Evolutionary conservation across 2,329 filamentous ascomycete species (phyloP), one percentile per base, ranked within the genome.

Genomic region (Aspergillus sp.): DNA sequence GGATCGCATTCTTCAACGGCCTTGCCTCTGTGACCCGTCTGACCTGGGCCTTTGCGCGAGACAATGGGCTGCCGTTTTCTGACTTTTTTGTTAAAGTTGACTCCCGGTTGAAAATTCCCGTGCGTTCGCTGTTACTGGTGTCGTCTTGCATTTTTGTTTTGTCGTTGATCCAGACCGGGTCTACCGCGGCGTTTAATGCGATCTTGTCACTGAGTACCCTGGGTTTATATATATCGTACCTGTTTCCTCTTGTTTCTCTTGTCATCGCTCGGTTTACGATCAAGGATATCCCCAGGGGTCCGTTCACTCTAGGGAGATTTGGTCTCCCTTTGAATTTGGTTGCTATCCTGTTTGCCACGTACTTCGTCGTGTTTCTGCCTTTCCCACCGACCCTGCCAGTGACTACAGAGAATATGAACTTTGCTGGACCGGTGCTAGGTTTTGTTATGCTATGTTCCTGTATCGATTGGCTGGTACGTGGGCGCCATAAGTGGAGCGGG

Each of bases 171-270:
- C 80, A 78, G 66, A 76, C 82, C 48, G 80, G 77, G 22, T 80
- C 75, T 17, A 67, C 72, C 4, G 72, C 75, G 4, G 81, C 80
- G 5, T 81, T 83, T 68, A 80, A 82, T 64, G 80, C 77, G 53
- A 78, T 83, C 58, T 73, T 80, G 12, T 81, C 79, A 5, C 71
- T 84, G 11, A 76, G 76, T 8, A 72, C 80, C 43, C 75, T 75
- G 32, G 77, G 77, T 1, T 71, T 83, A 17, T 77, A 82, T 34
- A 74, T 76, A 39, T 81, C 78, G 18, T 83, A 83, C 64, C 74
- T 83, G 44, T 73, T 82, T 12, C 63, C 61, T 5, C 76, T 79
- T 44, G 62, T 69, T 15, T 74, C 61, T 3, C 53, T 78, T 7
- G 50, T 66, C 13, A 24, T 56, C 2, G 65, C 63, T 56, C 58